Base-by-base conservation (phyloP, 1,284 basidiomycete genomes). In the Irpex sp. region DNA sequence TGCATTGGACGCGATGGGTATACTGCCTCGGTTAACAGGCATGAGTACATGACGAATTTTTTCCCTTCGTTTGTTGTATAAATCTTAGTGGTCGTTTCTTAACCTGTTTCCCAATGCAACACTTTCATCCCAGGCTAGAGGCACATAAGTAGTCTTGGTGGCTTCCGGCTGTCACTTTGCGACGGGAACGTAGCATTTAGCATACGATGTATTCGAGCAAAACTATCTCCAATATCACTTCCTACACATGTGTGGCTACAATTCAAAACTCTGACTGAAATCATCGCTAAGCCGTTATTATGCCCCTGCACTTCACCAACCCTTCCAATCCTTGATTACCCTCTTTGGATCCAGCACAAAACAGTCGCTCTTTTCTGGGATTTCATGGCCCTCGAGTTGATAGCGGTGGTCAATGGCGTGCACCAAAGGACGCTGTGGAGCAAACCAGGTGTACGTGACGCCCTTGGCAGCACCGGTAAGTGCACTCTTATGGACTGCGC, bases 341-440 rank as follows among this genome's bases (percentile, higher is more conserved):
- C 1, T 23, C 39, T 57, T 57, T 45, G 56, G 56, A 19, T 47
- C 56, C 39, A 57, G 19, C 23, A 57, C 39, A 45, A 57, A 57
- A 45, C 56, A 57, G 28, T 57, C 56, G 28, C 55, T 19, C 18
- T 56, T 56, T 16, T 16, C 36, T 8, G 39, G 56, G 16, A 23
- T n/a, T 42, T 42, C 55, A 9, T 8, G 9, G 3, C 45, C 56
- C n/a, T 7, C 56, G 37, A 8, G 21, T 23, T 36, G 45, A 19
- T 57, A 57, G n/a, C 39, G 39, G n/a, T 42, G 19, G 42, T 33
- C 48, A 21, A 49, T 19, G 9, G 48, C 12, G 48, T n/a, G 18
- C 48, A 49, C 48, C 16, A 49, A 16, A n/a, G 14, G 48, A 19
- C 18, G 3, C 18, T 19, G 16, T 9, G 48, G 3, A 4, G 14